Evolutionary conservation across 305 asterid species (phyloP), one percentile per base, ranked within the genome.

Genomic region (Ruellia speciosa): DNA sequence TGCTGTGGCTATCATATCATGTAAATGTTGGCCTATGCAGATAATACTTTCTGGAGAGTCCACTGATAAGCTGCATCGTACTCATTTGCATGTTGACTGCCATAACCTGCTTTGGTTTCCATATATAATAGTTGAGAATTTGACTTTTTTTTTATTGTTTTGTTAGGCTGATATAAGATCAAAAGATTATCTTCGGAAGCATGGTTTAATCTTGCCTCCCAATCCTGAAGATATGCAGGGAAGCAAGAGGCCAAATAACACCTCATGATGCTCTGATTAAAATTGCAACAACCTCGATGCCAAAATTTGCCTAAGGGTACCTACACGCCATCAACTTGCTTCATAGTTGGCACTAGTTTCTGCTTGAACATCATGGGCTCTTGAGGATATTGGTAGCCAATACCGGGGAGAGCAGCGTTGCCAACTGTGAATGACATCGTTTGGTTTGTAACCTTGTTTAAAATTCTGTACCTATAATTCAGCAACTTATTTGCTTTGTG

Each of bases 151-250:
- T 7, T 37, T 37, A 37, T 37, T 37, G 41, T 1, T 14, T 58
- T 51, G 56, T 51, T 20, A 83, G 89, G 94, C 94, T 50, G 94
- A 81, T 74, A 79, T 79, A 35, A 77, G 85, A 74, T 84, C 94
- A 37, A 81, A 68, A 58, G 79, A 54, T 16, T 64, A 47, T 66
- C 81, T 84, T 39, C 69, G 71, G 66, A 75, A 67, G 66, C 73
- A 73, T 60, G 79, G 81, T 49, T 69, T 71, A 20, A 59, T 58
- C 74, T 78, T 66, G 60, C 40, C 13, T 14, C 1, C 13, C 5
- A 33, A 9, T 15, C 40, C 20, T 47, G 20, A 54, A 51, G 43
- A 35, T 17, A 8, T 28, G 19, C 9, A 19, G 0, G 24, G 62
- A 48, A 66, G 34, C 24, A 52, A 58, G 51, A 18, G 24, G 24